Evolutionary conservation across 768 basidiomycete species (phyloP).

Genomic region (Tephrocybe rancida): DNA sequence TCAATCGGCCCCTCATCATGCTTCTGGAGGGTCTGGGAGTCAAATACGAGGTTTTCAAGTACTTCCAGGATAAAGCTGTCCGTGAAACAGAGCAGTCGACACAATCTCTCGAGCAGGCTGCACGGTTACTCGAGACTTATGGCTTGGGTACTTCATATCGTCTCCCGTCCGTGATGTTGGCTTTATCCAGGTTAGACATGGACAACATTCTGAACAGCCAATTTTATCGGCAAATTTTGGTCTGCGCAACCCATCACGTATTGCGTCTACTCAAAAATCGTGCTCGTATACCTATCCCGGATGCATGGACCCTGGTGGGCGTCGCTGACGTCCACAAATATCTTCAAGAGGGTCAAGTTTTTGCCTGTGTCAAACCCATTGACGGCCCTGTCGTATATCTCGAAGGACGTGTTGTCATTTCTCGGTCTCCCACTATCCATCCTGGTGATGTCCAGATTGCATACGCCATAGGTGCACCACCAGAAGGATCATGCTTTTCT

Average conservation of each 20-base stretch:
- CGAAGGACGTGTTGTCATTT: slow-evolving; percentile 56
- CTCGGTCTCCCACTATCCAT: slow-evolving; percentile 69
- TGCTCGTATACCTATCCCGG: slow-evolving; percentile 68
- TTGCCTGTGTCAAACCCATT: slow-evolving; percentile 53
- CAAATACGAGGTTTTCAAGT: slow-evolving; percentile 51
- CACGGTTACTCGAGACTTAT: slow-evolving; percentile 51
- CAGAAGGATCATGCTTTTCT: slow-evolving; percentile 51
- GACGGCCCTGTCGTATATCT: slow-evolving; percentile 46
- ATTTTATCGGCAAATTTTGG: slow-evolving; percentile 56
- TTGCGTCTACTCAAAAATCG: slow-evolving; percentile 65
- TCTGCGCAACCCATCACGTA: slow-evolving; percentile 61
- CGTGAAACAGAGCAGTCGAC: slow-evolving; percentile 44
- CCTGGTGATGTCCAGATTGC: slow-evolving; percentile 70
- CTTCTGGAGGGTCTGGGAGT: slow-evolving; percentile 63
- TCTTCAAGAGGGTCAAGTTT: slow-evolving; percentile 58
- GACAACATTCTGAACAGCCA: slow-evolving; percentile 33
- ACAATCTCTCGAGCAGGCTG: slow-evolving; percentile 44
- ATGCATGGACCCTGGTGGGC: slow-evolving; percentile 69
- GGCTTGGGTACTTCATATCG: slow-evolving; percentile 63
- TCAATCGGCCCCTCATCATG: slow-evolving; percentile 72
- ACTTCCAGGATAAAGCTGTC: slow-evolving; percentile 55
- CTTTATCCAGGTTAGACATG: slow-evolving; percentile 51
- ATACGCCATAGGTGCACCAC: slow-evolving; percentile 61
- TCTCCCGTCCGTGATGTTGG: slow-evolving; percentile 52
- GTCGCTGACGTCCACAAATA: slow-evolving; percentile 66